Conservation (phyloP, 208 protist genomes). For the Trichomonas tenax region DNA sequence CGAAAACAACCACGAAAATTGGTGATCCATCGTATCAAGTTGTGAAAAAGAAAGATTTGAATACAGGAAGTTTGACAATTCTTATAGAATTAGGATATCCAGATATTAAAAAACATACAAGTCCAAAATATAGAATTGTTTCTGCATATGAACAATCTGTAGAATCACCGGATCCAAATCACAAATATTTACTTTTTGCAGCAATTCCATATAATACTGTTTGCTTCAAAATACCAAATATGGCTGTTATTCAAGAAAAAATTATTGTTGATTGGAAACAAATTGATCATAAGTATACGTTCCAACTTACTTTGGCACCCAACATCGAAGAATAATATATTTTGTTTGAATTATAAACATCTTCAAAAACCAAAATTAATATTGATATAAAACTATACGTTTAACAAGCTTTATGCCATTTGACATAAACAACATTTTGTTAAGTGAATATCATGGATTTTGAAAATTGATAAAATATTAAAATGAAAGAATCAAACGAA, state of each 20-base stretch:
- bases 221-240: slow-evolving; percentile 23
- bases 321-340: not conserved
- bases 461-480: too few relatives aligned
- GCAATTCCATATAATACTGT: slow-evolving; percentile 20
- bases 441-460: too few relatives aligned
- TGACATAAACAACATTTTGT: too few relatives aligned
- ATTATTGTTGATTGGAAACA: slow-evolving; percentile 18
- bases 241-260: not conserved
- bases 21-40: not conserved
- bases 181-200: not conserved
- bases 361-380: too few relatives aligned
- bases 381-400: too few relatives aligned
- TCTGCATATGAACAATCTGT: slow-evolving; percentile 5
- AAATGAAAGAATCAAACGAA: too few relatives aligned
- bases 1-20: not conserved
- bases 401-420: too few relatives aligned
- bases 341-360: too few relatives aligned
- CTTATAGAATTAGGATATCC: not conserved
- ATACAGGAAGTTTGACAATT: not conserved
- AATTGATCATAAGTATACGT: not conserved
- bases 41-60: not conserved
- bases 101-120: not conserved
- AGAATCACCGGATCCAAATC: not conserved
- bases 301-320: not conserved
- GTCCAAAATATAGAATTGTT: not conserved